Evolutionary conservation across 306 rosid genomes (phyloP).

Genomic region (Sphenostylis stenocarpa): DNA sequence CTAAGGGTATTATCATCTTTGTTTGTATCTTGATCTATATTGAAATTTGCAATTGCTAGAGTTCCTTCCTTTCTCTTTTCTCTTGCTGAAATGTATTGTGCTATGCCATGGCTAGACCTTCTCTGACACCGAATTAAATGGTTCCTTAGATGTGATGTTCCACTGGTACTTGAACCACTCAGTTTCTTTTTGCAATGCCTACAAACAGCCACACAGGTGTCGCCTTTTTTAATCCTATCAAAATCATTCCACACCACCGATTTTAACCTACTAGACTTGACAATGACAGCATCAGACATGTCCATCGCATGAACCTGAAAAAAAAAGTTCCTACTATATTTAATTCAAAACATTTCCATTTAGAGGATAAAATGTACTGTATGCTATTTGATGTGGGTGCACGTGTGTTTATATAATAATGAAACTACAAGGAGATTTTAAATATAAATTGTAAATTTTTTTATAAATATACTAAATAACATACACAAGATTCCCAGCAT

Average conservation of each 20-base stretch:
- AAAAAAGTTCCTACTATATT: slow-evolving; percentile 32
- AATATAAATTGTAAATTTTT: background rate
- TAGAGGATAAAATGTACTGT: background rate
- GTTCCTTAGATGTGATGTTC: slow-evolving; percentile 98
- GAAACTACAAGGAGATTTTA: background rate
- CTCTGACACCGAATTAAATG: slow-evolving; percentile 95
- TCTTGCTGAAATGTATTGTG: slow-evolving; percentile 65
- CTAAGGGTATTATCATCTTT: slow-evolving; percentile 71
- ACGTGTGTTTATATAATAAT: background rate
- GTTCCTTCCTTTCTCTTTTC: slow-evolving; percentile 87
- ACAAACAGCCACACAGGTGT: slow-evolving; percentile 86
- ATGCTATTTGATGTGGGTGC: background rate
- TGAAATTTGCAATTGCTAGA: slow-evolving; percentile 64
- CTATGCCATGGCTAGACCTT: slow-evolving; percentile 66
- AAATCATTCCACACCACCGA: slow-evolving; percentile 99
- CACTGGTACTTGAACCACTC: slow-evolving; percentile 98
- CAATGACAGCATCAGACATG: slow-evolving; percentile 83
- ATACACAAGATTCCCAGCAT: background rate
- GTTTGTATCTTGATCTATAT: slow-evolving; percentile 68
- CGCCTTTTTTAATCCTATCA: slow-evolving; percentile 93
- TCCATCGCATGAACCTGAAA: slow-evolving; percentile 75
- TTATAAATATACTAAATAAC: background rate
- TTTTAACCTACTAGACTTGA: slow-evolving; percentile 87
- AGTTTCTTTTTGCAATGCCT: slow-evolving; percentile 96
- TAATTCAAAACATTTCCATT: background rate